Evolutionary conservation across 2,329 filamentous ascomycete species (phyloP), one percentile per base, ranked within the genome.

Genomic region (Colletotrichum nymphaeae): DNA sequence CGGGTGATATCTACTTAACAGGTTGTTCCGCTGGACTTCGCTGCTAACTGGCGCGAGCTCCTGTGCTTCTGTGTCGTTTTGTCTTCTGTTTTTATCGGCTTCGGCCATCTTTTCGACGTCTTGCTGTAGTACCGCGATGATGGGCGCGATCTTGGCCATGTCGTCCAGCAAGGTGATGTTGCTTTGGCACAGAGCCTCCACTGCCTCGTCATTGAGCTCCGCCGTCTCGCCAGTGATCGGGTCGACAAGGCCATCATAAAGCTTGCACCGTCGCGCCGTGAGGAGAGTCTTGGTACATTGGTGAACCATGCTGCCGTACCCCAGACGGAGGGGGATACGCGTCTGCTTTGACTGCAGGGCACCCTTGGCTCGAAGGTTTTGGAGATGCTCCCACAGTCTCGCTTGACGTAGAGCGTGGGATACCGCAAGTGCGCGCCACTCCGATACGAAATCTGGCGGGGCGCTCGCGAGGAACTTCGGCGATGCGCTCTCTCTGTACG

Each of bases 251-350:
- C 42, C n/a, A 0, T 67, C 35, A 19, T 72, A 72, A 1, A 72
- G 58, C 4, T n/a, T 16, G 35, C 59, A 57, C 4, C 63, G 37
- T 1, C 63, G 5, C 5, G 69, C 69, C 0, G 63, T 67, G n/a
- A 72, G 63, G 30, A 72, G 46, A 3, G 63, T 62, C 19, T 72
- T 72, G 30, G 69, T 72, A 16, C 69, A 72, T 6, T 72, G 63
- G 0, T 72, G 63, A 3, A 67, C 69, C 69, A 72, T 67, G 12
- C 59, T 67, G 1, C 69, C 69, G 2, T 67, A 67, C 5, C 63
- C 69, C 1, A 72, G 58, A 4, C 69, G 56, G 4, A 67, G 58
- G 26, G 69, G 63, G 2, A 70, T 26, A n/a, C 68, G 68, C 6
- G 68, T 66, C 46, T 70, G 68, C 22, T 67, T 72, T 0, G 63